Evolutionary conservation across 2,329 filamentous ascomycete genomes (phyloP).

Genomic region (Mycosphaerella sp.): DNA sequence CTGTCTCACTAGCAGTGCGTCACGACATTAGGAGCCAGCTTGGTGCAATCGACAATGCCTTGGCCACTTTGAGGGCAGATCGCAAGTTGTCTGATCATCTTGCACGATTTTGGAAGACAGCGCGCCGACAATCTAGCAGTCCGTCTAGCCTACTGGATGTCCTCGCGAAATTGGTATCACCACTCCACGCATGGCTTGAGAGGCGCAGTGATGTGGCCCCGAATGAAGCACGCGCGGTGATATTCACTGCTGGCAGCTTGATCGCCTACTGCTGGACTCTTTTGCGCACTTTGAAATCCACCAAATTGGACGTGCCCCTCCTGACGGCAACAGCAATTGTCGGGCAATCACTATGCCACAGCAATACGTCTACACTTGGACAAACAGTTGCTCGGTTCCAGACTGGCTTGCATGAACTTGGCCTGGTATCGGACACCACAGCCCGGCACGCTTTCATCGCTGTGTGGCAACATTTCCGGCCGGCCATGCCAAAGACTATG

Average conservation of each 20-base stretch:
- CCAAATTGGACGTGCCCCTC: constrained; percentile 13
- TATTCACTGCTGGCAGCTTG: constrained; percentile 1
- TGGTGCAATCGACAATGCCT: constrained; percentile 10
- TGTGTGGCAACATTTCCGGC: constrained; percentile 60
- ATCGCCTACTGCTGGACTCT: constrained; percentile 15
- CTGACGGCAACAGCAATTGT: constrained; percentile 16
- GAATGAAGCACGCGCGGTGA: neutral
- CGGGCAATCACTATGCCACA: constrained; percentile 9
- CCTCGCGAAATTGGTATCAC: constrained; percentile 6
- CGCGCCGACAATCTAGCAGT: constrained; percentile 7
- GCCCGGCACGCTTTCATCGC: constrained; percentile 21
- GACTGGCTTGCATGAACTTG: constrained; percentile 2
- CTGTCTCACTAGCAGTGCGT: constrained; percentile 21
- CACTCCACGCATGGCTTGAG: constrained; percentile 3
- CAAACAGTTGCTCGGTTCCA: constrained; percentile 1
- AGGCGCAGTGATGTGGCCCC: neutral
- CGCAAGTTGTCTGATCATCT: constrained; percentile 19
- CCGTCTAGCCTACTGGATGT: constrained; percentile 7
- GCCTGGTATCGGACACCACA: constrained; percentile 7
- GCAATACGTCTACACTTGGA: neutral
- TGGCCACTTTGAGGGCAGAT: constrained; percentile 12
- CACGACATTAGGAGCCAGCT: constrained; percentile 21
- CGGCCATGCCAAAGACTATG: constrained; percentile 44
- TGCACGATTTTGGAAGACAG: constrained; percentile 16
- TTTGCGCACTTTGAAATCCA: constrained; percentile 8